Evolutionary conservation across 768 basidiomycete genomes (phyloP), one percentile per base, ranked within the genome.

Genomic region (Infundibulicybe gibba): DNA sequence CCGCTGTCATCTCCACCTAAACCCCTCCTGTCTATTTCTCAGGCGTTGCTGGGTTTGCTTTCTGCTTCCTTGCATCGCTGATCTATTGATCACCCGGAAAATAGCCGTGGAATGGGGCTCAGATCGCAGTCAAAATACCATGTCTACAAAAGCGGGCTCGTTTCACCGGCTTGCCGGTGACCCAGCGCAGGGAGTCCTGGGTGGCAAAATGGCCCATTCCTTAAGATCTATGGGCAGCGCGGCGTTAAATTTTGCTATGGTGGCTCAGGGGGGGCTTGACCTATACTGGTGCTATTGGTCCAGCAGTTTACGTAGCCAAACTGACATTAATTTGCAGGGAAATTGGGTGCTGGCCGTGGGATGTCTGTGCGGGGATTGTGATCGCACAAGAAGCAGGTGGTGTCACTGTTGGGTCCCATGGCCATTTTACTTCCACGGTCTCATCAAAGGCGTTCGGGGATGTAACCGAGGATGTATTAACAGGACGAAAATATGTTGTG

Each of bases 341-440:
- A 63, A 85, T 94, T 51, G 92, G 92, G 17, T 78, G 76, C 52
- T 77, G 74, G 73, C 81, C 87, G 12, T 94, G 91, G 93, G 90
- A 94, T 63, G 87, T 94, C 37, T 91, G 85, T 55, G 93, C 95
- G 2, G 95, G 94, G 0, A 83, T 90, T 11, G 84, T 95, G 54
- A 94, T 98, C 50, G 87, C 90, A 0, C 79, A 90, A 50, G 95
- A 95, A 62, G 89, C 94, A 0, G 95, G 95, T 5, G 80, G 86
- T 12, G 68, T 85, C 10, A 81, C 90, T 25, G 85, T 87, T 14
- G 92, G 90, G 31, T 83, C 83, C 41, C 75, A 85, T 43, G 66
- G 63, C 16, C 63, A 64, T 8, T 71, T 81, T 51, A 61, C 67
- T 2, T 53, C 66, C 10, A 67, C 75, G 0, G 62, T 54, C 1